Conservation (phyloP, 169 alveolate genomes). For the Plasmodium coatneyi region DNA sequence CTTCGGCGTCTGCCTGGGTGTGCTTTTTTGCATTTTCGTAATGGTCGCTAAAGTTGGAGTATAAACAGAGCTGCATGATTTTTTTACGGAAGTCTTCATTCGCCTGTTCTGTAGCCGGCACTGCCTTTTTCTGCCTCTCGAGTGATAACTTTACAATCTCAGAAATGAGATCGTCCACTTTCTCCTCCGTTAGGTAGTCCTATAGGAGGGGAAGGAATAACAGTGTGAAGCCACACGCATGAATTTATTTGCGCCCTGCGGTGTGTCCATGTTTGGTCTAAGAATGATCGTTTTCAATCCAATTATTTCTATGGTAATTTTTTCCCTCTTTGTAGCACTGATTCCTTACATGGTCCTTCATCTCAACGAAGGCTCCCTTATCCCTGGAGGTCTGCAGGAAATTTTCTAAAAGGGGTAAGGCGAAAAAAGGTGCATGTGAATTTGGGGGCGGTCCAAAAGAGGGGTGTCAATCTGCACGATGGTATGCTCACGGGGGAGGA, state of each 20-base stretch:
- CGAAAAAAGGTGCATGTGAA: neutral
- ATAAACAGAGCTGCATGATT: constrained; percentile 41
- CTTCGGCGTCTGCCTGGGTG: constrained; percentile 23
- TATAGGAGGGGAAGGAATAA: neutral
- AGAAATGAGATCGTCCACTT: neutral
- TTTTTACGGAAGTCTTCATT: constrained; percentile 23
- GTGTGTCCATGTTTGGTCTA: neutral
- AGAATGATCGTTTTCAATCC: neutral
- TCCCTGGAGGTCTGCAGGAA: neutral
- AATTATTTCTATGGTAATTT: neutral
- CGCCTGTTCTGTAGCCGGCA: neutral
- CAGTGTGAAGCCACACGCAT: neutral
- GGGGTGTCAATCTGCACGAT: neutral
- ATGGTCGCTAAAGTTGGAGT: constrained; percentile 34
- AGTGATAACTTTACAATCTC: constrained; percentile 14
- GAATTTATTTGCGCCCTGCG: too few relatives aligned
- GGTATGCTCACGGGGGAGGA: neutral
- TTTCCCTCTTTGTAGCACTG: neutral
- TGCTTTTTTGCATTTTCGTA: constrained; percentile 60
- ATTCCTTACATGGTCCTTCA: constrained; percentile 27
- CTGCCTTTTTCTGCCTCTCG: neutral
- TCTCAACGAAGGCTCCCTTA: constrained; percentile 23
- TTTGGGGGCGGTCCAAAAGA: neutral
- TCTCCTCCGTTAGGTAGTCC: constrained; percentile 23
- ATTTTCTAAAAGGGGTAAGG: constrained; percentile 11